Evolutionary conservation across 768 basidiomycete genomes (phyloP), one percentile per base, ranked within the genome.

Genomic region (Trametes cinnabarina): DNA sequence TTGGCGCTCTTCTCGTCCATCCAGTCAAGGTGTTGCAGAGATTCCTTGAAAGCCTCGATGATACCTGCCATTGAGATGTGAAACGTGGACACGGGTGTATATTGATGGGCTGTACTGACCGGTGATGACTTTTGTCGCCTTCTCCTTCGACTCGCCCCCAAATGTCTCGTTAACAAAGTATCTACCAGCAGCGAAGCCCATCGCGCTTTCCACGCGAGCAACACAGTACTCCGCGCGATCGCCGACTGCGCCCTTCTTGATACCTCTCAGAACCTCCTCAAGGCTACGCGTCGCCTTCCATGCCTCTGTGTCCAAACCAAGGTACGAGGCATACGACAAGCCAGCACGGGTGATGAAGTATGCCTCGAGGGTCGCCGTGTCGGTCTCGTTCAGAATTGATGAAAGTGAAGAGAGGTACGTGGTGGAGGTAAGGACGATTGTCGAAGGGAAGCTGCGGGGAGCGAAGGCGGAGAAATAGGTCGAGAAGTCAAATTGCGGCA

Each of bases 131-230:
- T 83, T 83, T 43, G 89, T 90, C 12, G 87, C 92, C 68, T 90
- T 90, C 64, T 80, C 80, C 70, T 83, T 90, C 22, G 91, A 92
- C 49, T 90, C 79, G 19, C 88, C 85, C 10, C 80, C 82, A 66
- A 95, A 95, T 0, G 88, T 88, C 69, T 86, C 82, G 50, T 91
- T 83, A 50, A 95, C 93, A 68, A 94, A 98, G 71, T 88, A 92
- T 62, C 91, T 80, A 2, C 96, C 95, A 28, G 88, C 82, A 6
- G 93, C 88, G 70, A 92, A 95, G n/a, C 96, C 96, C 55, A 96
- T 79, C 1, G 82, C 81, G 39, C 74, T 68, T 64, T 94, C 89
- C 1, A 94, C 85, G 62, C 78, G 77, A 1, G 77, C 79, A 50
- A 94, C 79, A 68, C 96, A 98, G 63, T 86, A 87, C 65, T 96